These are phyloP conservation scores for carrot (Daucus carota) DNA, from an alignment of 129 eudicot genomes.

Conservation along the genomic window DNA sequence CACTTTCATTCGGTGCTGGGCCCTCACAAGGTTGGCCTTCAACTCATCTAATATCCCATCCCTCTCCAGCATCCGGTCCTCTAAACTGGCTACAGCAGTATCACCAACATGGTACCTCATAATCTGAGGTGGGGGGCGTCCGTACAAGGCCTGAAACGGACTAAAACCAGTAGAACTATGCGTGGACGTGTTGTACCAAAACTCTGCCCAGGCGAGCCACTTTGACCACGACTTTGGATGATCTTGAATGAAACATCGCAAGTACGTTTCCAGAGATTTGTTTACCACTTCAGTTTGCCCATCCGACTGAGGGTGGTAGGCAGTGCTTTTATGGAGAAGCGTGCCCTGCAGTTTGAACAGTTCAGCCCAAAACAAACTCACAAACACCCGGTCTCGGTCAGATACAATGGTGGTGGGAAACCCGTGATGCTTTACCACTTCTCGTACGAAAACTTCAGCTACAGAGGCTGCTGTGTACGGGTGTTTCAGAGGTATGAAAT, in stretches of 20 bases:
- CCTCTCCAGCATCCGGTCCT: too few species aligned
- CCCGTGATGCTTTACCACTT: background rate
- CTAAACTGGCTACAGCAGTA: too few species aligned
- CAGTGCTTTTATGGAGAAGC: background rate
- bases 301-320: background rate
- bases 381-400: background rate
- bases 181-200: background rate
- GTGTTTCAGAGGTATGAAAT: background rate
- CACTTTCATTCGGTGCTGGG: too few species aligned
- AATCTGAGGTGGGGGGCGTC: background rate
- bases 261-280: background rate
- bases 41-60: too few species aligned
- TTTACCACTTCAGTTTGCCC: background rate
- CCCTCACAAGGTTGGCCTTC: too few species aligned
- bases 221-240: background rate
- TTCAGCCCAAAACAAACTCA: too few species aligned
- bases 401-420: background rate
- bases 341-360: background rate
- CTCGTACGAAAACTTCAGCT: background rate
- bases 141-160: background rate
- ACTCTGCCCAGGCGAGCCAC: background rate
- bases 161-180: background rate
- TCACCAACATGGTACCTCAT: too few species aligned
- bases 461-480: background rate
- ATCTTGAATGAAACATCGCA: background rate